Evolutionary conservation across 768 basidiomycete species (phyloP).

Genomic region (Asterophora parasitica): DNA sequence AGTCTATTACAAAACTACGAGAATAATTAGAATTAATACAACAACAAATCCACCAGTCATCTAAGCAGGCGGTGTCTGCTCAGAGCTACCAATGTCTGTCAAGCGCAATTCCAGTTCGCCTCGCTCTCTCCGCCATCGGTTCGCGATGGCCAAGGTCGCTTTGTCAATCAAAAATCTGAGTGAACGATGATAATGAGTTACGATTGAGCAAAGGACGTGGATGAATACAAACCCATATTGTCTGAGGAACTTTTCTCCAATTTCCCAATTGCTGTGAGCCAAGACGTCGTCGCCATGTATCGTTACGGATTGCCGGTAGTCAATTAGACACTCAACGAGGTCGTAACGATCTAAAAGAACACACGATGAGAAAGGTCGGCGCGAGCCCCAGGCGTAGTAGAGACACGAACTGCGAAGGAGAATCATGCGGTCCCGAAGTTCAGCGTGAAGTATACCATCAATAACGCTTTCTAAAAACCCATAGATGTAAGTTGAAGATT

Average conservation of each 20-base stretch:
- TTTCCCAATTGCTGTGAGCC: conserved; percentile 88
- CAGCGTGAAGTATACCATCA: conserved; percentile 85
- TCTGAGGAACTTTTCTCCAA: conserved; percentile 76
- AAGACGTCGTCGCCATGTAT: conserved; percentile 91
- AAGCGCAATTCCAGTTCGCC: conserved; percentile 70
- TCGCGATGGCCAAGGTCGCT: conserved; percentile 62
- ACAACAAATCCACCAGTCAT: neutral
- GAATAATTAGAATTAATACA: neutral
- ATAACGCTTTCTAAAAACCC: conserved; percentile 72
- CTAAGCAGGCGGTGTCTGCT: conserved; percentile 24
- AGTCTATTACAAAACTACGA: conserved; percentile 3
- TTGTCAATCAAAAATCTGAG: conserved; percentile 75
- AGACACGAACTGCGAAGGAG: conserved; percentile 63
- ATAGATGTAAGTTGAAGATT: conserved; percentile 9
- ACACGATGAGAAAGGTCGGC: too few species aligned
- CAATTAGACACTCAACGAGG: conserved; percentile 73
- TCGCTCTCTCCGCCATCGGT: conserved; percentile 85
- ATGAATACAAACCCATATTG: conserved; percentile 62
- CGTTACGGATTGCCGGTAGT: conserved; percentile 61
- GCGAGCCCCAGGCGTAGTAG: too few species aligned
- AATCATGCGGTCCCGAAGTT: conserved; percentile 88
- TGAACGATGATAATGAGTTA: neutral
- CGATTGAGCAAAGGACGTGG: neutral
- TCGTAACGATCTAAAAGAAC: conserved; percentile 60
- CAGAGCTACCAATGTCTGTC: conserved; percentile 42